phyloP scores from a whole-genome alignment of 371 early-diverging fungal species.

The Mucor indicus region DNA sequence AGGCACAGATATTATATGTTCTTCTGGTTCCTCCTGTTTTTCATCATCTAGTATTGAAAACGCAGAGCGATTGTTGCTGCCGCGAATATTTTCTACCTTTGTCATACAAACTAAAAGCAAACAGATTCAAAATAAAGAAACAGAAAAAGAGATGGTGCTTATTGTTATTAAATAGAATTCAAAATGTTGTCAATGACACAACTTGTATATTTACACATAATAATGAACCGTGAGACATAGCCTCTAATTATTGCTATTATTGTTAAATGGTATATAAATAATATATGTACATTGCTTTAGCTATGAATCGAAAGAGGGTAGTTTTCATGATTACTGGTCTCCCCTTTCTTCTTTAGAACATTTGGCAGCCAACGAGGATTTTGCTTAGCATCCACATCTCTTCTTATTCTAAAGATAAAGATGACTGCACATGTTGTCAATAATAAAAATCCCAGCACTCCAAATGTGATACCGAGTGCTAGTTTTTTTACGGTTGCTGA shows the following conservation, averaged over 20 bases:
- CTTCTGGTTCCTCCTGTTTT: no score
- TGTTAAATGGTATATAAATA: not conserved
- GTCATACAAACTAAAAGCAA: no score
- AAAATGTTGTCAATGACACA: not conserved
- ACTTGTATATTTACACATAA: not conserved
- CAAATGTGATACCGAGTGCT: conserved; percentile 32
- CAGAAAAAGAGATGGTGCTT: not conserved
- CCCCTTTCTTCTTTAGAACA: conserved; percentile 6
- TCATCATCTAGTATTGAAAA: no score
- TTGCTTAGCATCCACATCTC: conserved; percentile 16
- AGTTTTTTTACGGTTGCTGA: conserved; percentile 15
- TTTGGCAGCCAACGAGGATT: conserved; percentile 38
- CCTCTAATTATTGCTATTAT: not conserved
- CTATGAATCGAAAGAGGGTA: not conserved
- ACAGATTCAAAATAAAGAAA: no score
- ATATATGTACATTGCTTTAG: no score
- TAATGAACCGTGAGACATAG: not conserved
- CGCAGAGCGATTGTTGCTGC: not conserved
- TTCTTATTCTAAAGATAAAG: conserved; percentile 10
- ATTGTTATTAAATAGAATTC: not conserved
- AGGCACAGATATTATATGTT: conserved; percentile 1
- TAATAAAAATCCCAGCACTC: conserved; percentile 7
- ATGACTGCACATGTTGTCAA: conserved; percentile 6
- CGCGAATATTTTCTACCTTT: not conserved
- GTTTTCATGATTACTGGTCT: conserved; percentile 9